Percentiles rank a stretch among this genome's conserved stretches.
Evolutionary conservation across 2,329 filamentous ascomycete species (phyloP).

Genomic region (Scytalidium sp.): DNA sequence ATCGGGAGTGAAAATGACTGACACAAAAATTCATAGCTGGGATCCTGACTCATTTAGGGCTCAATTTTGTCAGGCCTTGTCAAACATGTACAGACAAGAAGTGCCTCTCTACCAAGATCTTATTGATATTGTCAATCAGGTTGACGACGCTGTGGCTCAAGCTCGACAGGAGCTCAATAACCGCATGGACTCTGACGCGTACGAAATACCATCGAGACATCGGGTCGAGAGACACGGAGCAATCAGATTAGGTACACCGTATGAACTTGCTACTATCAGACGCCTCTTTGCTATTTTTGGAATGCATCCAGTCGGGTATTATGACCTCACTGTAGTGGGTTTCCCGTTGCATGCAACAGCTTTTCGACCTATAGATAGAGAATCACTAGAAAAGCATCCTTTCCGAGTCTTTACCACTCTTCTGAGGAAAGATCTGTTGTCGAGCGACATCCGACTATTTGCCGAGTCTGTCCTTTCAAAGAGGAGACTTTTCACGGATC

Average conservation of each 20-base stretch:
- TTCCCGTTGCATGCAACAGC: conserved; percentile 51
- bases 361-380: conserved; percentile 39
- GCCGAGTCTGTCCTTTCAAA: conserved; percentile 31
- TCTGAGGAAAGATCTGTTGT: conserved; percentile 39
- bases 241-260: conserved; percentile 43
- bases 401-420: conserved; percentile 43
- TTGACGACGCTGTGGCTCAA: conserved; percentile 2
- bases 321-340: conserved; percentile 43
- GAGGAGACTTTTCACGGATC: conserved; percentile 39
- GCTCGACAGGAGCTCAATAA: neutral
- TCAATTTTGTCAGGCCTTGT: conserved; percentile 29
- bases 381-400: conserved; percentile 37
- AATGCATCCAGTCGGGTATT: conserved; percentile 49
- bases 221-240: conserved; percentile 41
- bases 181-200: too few relatives aligned
- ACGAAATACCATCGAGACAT: neutral
- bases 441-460: conserved; percentile 26
- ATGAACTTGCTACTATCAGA: conserved; percentile 39
- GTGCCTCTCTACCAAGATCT: conserved; percentile 33
- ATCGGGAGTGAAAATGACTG: too few relatives aligned
- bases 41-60: conserved; percentile 16
- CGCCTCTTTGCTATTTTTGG: conserved; percentile 45
- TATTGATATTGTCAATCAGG: conserved; percentile 28
- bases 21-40: too few relatives aligned
- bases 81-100: conserved; percentile 32